Evolutionary conservation across 495 filamentous ascomycete genomes (phyloP), one percentile per base, ranked within the genome.

Genomic region (Zalerion maritima): DNA sequence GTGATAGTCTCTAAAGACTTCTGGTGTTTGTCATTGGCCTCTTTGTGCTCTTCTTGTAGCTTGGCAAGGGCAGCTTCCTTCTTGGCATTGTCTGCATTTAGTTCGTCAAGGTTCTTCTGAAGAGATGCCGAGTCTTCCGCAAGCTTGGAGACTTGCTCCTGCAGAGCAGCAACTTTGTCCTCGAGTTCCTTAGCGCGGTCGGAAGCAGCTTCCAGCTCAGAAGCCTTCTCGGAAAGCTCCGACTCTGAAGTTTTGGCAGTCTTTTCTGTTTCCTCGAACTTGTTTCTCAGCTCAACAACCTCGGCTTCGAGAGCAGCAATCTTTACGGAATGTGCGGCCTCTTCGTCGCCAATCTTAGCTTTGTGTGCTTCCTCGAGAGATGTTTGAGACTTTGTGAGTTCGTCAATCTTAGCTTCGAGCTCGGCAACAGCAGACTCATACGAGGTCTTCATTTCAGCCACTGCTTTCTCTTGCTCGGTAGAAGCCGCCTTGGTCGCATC

Each of bases 1-100:
- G 62, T 62, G 35, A 71, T 34, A 24, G 57, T 54, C 39, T 58
- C 41, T 12, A 71, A 49, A 31, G 67, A 57, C 34, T 59, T 47
- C 27, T 56, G 45, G 37, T 69, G 65, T 31, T 60, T 64, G 10
- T 60, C 54, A 18, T 47, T 31, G 0, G 57, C 60, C 19, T 53
- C 40, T 24, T 55, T 50, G 25, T 47, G 49, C 15, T 67, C 62
- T 12, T 60, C 55, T 36, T 59, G 63, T 13, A 69, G 47, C 32
- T 58, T 58, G 12, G 54, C 49, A 8, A 57, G 53, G 2, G 39
- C 39, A 7, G 51, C 57, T 14, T 67, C 62, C 32, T 55, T 50
- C 24, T 56, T 46, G 24, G 54, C 43, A 25, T 50, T 49, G 23
- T 54, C 47, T 29, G 50, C 47, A 16, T 50, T 33, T 14, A 62